Conservation (phyloP, 2,329 filamentous ascomycete species). For the Fusarium verticillioides region DNA sequence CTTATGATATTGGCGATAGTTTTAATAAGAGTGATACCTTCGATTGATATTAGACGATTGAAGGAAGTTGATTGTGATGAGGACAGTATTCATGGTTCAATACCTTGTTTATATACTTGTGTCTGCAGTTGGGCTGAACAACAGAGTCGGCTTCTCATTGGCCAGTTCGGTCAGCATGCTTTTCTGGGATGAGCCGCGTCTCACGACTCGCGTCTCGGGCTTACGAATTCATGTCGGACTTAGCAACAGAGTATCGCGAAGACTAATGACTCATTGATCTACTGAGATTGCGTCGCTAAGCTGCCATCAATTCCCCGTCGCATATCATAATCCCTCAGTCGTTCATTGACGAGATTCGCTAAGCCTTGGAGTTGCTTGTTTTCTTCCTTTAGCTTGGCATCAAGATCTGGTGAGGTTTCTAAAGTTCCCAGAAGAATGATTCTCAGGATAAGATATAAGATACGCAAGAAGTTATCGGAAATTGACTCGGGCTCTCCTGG, state of each 20-base stretch:
- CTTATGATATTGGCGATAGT: neutral
- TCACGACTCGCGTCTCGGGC: neutral
- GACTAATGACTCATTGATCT: accelerated
- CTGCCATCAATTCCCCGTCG: neutral
- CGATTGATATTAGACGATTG: accelerated
- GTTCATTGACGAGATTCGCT: constrained; percentile 46
- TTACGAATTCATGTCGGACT: neutral
- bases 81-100: neutral
- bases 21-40: neutral
- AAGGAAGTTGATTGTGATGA: neutral
- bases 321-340: constrained; percentile 47
- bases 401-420: constrained; percentile 43
- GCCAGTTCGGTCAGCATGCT: constrained; percentile 27
- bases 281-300: neutral
- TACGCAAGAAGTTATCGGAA: constrained; percentile 49
- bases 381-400: constrained; percentile 46
- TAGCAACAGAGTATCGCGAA: accelerated
- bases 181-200: neutral
- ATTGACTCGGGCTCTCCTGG: constrained; percentile 40
- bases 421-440: constrained; percentile 50
- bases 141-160: constrained; percentile 15
- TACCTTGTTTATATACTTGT: constrained; percentile 13
- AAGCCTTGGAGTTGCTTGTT: constrained; percentile 47
- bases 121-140: neutral
- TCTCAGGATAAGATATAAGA: constrained; percentile 50